A percentile compares a stretch with the other conserved stretches of the same genome.
Conservation (phyloP, 345 rosid genomes). For the Litchi chinensis region DNA sequence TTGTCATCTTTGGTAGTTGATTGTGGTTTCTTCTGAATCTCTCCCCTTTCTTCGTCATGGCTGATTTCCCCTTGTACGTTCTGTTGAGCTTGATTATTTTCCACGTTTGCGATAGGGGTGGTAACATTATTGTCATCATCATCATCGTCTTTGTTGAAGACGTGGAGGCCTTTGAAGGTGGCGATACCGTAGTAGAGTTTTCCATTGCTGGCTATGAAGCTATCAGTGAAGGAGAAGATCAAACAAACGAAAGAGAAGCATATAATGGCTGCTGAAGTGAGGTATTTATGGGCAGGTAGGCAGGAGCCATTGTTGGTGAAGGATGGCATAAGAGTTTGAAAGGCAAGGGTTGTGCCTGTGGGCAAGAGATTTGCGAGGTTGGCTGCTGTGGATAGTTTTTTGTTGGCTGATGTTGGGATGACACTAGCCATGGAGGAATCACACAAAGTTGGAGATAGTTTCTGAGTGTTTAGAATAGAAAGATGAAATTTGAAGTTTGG, state of each 20-base stretch:
- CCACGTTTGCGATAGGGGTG: not conserved
- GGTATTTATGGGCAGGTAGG: slow-evolving; percentile 31
- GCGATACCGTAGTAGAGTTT: slow-evolving; percentile 52
- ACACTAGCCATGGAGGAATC: not conserved
- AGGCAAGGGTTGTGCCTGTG: slow-evolving; percentile 55
- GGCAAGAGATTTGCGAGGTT: slow-evolving; percentile 61
- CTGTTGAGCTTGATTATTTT: not conserved
- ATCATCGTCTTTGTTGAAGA: slow-evolving; percentile 31
- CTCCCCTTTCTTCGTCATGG: not conserved
- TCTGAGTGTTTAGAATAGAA: too few relatives aligned
- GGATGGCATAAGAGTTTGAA: slow-evolving; percentile 45
- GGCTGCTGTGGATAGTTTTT: slow-evolving; percentile 34
- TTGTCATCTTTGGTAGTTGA: too few relatives aligned
- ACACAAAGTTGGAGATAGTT: too few relatives aligned
- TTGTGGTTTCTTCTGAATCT: not conserved
- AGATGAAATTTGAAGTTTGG: too few relatives aligned
- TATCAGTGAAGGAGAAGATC: slow-evolving; percentile 58
- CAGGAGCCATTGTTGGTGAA: slow-evolving; percentile 55
- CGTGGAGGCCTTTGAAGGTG: slow-evolving; percentile 31
- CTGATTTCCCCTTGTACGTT: not conserved
- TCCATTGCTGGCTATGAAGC: slow-evolving; percentile 37
- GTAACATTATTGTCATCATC: slow-evolving; percentile 4
- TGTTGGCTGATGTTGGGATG: slow-evolving; percentile 16
- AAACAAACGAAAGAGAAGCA: slow-evolving; percentile 37
- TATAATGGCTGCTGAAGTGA: slow-evolving; percentile 33